A percentile compares a stretch with the other conserved stretches of the same genome.
These are phyloP conservation scores for Aspergillus novofumigatus DNA, from an alignment of 2,329 filamentous ascomycete genomes.

Conservation along the genomic window DNA sequence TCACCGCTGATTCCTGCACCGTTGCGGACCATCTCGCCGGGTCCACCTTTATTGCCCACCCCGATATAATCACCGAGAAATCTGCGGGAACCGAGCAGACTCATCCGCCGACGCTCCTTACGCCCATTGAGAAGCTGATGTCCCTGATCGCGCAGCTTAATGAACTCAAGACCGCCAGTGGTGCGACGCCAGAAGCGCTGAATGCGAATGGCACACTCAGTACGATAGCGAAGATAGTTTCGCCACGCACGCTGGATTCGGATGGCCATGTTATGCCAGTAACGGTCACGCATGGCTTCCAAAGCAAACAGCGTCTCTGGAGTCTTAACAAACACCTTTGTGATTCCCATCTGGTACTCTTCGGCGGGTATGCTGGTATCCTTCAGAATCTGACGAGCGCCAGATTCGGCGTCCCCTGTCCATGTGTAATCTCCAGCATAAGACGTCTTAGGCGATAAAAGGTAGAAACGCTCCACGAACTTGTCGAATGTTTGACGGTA, in stretches of 20 bases:
- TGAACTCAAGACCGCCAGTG: constrained; percentile 81
- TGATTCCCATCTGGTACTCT: constrained; percentile 95
- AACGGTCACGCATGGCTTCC: constrained; percentile 95
- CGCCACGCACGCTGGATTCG: constrained; percentile 96
- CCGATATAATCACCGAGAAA: constrained; percentile 96
- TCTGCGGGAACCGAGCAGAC: constrained; percentile 81
- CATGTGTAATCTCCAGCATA: constrained; percentile 98
- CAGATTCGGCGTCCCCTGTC: constrained; percentile 81
- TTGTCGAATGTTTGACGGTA: constrained; percentile 97
- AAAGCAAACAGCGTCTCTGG: constrained; percentile 95
- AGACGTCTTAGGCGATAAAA: constrained; percentile 87
- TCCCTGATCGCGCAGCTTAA: constrained; percentile 82
- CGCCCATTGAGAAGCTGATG: constrained; percentile 75
- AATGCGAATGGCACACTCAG: constrained; percentile 88
- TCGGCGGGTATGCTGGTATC: constrained; percentile 93
- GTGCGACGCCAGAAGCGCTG: constrained; percentile 95
- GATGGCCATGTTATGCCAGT: constrained; percentile 99
- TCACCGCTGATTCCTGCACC: constrained; percentile 66
- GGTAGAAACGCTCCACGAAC: constrained; percentile 95
- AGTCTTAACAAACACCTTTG: constrained; percentile 97
- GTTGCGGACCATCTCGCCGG: constrained; percentile 74
- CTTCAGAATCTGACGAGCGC: constrained; percentile 87
- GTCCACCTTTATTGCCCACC: constrained; percentile 72
- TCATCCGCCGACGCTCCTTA: constrained; percentile 89
- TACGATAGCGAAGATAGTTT: constrained; percentile 88